Conservation (phyloP, 495 filamentous ascomycete species). For the Haplographium delicatum region DNA sequence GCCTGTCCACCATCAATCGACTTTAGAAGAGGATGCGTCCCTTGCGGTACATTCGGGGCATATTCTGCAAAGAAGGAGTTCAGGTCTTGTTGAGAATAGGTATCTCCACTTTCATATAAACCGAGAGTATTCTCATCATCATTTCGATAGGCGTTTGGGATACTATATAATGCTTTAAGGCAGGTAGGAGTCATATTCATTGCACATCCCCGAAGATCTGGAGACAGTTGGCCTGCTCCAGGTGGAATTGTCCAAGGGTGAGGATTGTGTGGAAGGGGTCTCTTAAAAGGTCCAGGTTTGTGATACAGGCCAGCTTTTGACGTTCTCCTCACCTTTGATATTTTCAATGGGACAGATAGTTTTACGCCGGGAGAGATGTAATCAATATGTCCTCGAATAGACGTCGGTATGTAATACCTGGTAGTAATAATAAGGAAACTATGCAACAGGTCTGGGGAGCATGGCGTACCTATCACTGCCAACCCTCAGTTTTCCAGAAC, state of each 20-base stretch:
- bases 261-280: no score
- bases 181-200: constrained; percentile 17
- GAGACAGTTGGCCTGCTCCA: not conserved
- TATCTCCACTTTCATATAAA: constrained; percentile 14
- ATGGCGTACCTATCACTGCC: constrained; percentile 16
- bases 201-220: constrained; percentile 18
- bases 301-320: constrained; percentile 34
- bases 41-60: constrained; percentile 12
- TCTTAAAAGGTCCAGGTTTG: constrained; percentile 31
- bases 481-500: constrained; percentile 3
- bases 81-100: constrained; percentile 15
- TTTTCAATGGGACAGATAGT: constrained; percentile 11
- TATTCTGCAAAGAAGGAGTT: constrained; percentile 13
- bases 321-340: not conserved
- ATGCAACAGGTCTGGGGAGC: not conserved
- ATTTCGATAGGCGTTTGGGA: constrained; percentile 1
- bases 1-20: constrained; percentile 16
- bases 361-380: constrained; percentile 19
- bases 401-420: constrained; percentile 16
- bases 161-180: constrained; percentile 16
- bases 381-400: constrained; percentile 16
- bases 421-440: not conserved
- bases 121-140: constrained; percentile 12
- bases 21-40: constrained; percentile 7
- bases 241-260: constrained; percentile 7